phyloP scores from a whole-genome alignment of 2,329 filamentous ascomycete genomes.

The Ceratocystis diversiconidia region DNA sequence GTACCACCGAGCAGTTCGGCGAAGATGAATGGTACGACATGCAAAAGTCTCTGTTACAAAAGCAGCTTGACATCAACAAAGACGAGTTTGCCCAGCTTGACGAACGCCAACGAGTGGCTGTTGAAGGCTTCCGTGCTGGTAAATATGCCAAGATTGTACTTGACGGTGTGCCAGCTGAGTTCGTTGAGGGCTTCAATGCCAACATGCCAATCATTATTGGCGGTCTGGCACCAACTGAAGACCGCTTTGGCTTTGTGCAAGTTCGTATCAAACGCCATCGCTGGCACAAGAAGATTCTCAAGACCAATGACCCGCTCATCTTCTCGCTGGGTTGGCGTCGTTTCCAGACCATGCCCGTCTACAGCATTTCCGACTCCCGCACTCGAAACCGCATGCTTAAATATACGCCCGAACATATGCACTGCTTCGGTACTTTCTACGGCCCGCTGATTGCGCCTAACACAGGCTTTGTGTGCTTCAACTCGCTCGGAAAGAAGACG shows the following conservation, averaged over 20 bases:
- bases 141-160: conserved; percentile 88
- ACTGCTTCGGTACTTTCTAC: conserved; percentile 93
- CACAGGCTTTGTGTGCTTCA: conserved; percentile 87
- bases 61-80: conserved; percentile 93
- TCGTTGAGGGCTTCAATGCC: conserved; percentile 67
- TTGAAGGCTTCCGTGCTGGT: conserved; percentile 83
- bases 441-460: conserved; percentile 90
- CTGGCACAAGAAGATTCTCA: conserved; percentile 98
- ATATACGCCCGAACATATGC: conserved; percentile 98
- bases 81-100: conserved; percentile 83
- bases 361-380: conserved; percentile 87
- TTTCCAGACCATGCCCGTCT: conserved; percentile 85
- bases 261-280: conserved; percentile 92
- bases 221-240: conserved; percentile 83
- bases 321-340: conserved; percentile 93
- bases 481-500: conserved; percentile 70
- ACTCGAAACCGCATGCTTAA: conserved; percentile 96
- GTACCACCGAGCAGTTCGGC: conserved; percentile 64
- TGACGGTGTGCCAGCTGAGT: conserved; percentile 80
- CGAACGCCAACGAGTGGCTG: conserved; percentile 62
- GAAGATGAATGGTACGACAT: conserved; percentile 98
- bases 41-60: conserved; percentile 87
- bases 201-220: conserved; percentile 76
- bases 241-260: conserved; percentile 90
- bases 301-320: conserved; percentile 93